phyloP scores from a whole-genome alignment of 2,329 filamentous ascomycete genomes.

The Hypoxylon sp. region DNA sequence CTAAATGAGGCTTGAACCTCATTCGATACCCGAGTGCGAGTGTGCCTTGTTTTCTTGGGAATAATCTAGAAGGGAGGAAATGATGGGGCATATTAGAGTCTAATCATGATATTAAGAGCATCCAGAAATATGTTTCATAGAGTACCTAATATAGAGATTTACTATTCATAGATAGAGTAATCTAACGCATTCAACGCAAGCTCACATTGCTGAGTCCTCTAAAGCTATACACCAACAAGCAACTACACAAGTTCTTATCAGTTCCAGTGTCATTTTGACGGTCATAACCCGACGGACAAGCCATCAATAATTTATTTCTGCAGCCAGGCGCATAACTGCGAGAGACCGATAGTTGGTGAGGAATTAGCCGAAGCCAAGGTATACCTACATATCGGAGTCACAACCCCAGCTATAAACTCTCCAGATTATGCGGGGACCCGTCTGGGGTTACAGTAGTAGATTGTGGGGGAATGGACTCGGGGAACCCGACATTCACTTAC shows the following conservation, averaged over 20 bases:
- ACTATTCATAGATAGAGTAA: background rate
- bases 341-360: too few species aligned
- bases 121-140: background rate
- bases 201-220: background rate
- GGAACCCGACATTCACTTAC: background rate
- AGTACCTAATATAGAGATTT: background rate
- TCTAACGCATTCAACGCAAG: background rate
- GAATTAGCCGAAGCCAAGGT: slow-evolving; percentile 15
- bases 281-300: background rate
- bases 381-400: background rate
- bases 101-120: background rate
- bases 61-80: background rate
- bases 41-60: background rate
- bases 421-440: slow-evolving; percentile 32
- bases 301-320: background rate
- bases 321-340: background rate
- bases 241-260: background rate
- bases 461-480: slow-evolving; percentile 17
- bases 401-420: slow-evolving; percentile 13
- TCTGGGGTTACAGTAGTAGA: slow-evolving; percentile 7
- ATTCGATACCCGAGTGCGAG: background rate
- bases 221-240: background rate
- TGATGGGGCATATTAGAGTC: background rate
- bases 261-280: background rate
- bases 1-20: slow-evolving; percentile 9